Evolutionary conservation across 306 rosid genomes (phyloP), one percentile per base, ranked within the genome.

Genomic region (Biancaea sappan): DNA sequence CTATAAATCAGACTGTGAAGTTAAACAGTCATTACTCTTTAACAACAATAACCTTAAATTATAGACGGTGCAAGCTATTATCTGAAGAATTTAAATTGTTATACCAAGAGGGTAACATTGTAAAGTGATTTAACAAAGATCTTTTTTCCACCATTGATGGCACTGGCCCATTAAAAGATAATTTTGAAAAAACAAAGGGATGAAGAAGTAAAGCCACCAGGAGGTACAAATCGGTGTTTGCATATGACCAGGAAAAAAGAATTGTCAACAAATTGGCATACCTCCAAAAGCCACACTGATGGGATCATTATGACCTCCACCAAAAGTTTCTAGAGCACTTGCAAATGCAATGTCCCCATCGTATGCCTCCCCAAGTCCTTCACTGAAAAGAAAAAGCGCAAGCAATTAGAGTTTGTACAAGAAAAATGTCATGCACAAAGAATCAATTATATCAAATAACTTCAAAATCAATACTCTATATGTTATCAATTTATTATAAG

Each of bases 321-420:
- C 98, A 88, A 95, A 95, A 71, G 86, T 82, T 87, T 95, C 99
- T 57, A 95, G 69, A 66, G 99, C 91, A 80, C 99, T 92, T 28
- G 98, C 99, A 90, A 95, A 95, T 66, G 99, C 99, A 78, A 95
- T 95, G 77, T 95, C 99, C 43, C 98, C 99, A 77, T 95, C 99
- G 67, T 95, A 95, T 78, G 92, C 97, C 81, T 95, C 99, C 47
- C 99, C 99, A 50, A 95, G 99, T 72, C 96, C 98, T 90, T 95
- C 98, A 68, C 99, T 95, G 85, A 73, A 31, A 81, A 26, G 80
- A 75, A 82, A 26, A 48, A 16, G 79, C 48, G 48, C 54, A 76
- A 61, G 77, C 58, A 69, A 77, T 84, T 66, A 73, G 79, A 61
- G 70, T 69, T 70, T 80, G 73, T 34, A 26, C 34, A 74, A 43